These are phyloP conservation scores for Wickerhamiella alocasiicola DNA, from an alignment of 805 yeast species.

Conservation along the genomic window DNA sequence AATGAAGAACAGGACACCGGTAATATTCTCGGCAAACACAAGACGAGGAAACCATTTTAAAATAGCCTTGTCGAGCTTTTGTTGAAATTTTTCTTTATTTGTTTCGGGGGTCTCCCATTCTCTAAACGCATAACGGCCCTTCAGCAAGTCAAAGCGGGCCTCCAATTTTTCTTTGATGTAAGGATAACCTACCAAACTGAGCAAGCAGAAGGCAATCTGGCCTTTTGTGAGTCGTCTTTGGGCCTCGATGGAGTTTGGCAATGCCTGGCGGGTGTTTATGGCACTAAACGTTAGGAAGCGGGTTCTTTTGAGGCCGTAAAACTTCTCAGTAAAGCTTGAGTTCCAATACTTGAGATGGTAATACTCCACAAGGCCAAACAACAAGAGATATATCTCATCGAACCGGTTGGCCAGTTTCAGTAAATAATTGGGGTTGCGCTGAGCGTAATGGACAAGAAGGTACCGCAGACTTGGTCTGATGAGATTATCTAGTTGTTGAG, in stretches of 20 bases:
- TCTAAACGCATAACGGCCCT: conserved; percentile 45
- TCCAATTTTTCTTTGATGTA: conserved; percentile 61
- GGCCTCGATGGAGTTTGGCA: conserved; percentile 34
- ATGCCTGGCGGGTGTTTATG: conserved; percentile 21
- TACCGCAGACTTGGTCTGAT: conserved; percentile 75
- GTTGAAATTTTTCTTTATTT: neutral
- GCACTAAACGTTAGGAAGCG: conserved; percentile 23
- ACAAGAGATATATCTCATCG: conserved; percentile 58
- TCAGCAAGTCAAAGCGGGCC: conserved; percentile 46
- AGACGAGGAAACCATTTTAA: conserved; percentile 51
- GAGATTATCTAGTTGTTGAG: conserved; percentile 62
- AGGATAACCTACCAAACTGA: conserved; percentile 46
- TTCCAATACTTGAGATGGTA: conserved; percentile 61
- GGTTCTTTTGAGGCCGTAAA: conserved; percentile 74
- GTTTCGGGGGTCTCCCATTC: conserved; percentile 20
- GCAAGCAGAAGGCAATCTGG: conserved; percentile 45
- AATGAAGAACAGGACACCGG: conserved; percentile 47
- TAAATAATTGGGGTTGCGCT: conserved; percentile 58
- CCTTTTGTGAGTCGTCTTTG: conserved; percentile 38
- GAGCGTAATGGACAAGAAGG: conserved; percentile 68
- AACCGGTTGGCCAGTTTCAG: conserved; percentile 51
- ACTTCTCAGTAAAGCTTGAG: conserved; percentile 79
- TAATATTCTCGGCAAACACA: conserved; percentile 34
- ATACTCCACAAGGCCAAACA: conserved; percentile 59
- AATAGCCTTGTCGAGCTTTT: conserved; percentile 27